Evolutionary conservation across 2,329 filamentous ascomycete species (phyloP), one percentile per base, ranked within the genome.

Genomic region (Epichloe sylvatica): DNA sequence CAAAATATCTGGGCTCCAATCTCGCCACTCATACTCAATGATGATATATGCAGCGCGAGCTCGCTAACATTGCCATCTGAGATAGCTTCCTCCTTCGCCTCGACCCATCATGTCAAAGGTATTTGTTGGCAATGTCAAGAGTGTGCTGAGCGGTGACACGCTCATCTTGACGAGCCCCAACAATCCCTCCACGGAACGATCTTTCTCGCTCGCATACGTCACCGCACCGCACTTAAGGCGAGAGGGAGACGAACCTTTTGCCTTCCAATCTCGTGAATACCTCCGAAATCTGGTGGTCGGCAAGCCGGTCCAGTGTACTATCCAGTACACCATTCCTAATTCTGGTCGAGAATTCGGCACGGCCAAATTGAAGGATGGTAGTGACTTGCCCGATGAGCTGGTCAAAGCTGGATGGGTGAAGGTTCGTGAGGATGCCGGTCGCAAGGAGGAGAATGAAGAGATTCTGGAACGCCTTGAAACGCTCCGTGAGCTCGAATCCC

Each of bases 241-340:
- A 67, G 90, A 96, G 59, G 89, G 86, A 51, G 91, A 96, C 62
- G 90, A 96, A 77, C 82, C 84, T 37, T 85, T 85, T 63, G 89
- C 87, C 51, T 98, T 96, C 68, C 84, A 92, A 68, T 95, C 92
- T 52, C 87, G 92, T 63, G 92, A 98, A 69, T 92, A 86, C 65
- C 78, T 98, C 53, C 85, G 92, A 61, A 82, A 84, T 57, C 74
- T 90, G 47, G 76, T 84, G 39, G 84, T 97, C 50, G 91, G 91
- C 63, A 95, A 95, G 68, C 77, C 83, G 30, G 75, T 98, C 54
- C 82, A 90, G 59, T 95, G 91, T 73, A 80, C 81, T 52, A 76
- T 94, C 41, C 76, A 90, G 48, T 97, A 98, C 71, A 86, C 84
- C 52, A 84, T 97, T 52, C 89, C 91, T 15, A 84, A 81, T 49